These are phyloP conservation scores for Rubus idaeus DNA, from an alignment of 306 rosid species.

Conservation along the genomic window DNA sequence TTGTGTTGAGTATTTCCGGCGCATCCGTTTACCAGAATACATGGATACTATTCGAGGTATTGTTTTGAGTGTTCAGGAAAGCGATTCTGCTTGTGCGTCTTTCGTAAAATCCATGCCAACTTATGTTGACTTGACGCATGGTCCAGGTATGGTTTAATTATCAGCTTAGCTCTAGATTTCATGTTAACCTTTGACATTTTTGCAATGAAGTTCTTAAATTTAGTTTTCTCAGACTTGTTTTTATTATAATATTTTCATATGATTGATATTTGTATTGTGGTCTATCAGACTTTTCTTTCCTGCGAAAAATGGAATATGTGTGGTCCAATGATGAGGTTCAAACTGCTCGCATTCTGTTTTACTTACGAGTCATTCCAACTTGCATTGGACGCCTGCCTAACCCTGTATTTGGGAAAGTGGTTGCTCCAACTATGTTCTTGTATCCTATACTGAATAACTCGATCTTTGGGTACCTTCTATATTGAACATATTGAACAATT, in stretches of 20 bases:
- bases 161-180: constrained; percentile 5
- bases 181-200: not conserved
- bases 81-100: constrained; percentile 58
- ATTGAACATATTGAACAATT: constrained; percentile 15
- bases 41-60: constrained; percentile 83
- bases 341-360: constrained; percentile 80
- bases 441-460: constrained; percentile 57
- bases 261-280: constrained; percentile 15
- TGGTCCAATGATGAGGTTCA: constrained; percentile 90
- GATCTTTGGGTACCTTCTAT: constrained; percentile 19
- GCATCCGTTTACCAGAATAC: constrained; percentile 85
- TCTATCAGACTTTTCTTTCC: constrained; percentile 36
- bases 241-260: not conserved
- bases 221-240: not conserved
- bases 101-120: constrained; percentile 77
- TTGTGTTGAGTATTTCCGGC: constrained; percentile 84
- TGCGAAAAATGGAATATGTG: constrained; percentile 48
- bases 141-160: constrained; percentile 54
- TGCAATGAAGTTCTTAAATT: not conserved
- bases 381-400: constrained; percentile 68
- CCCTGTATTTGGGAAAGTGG: constrained; percentile 48
- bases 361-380: constrained; percentile 80
- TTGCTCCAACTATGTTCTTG: constrained; percentile 85
- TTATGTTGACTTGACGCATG: constrained; percentile 62
- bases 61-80: constrained; percentile 71